Evolutionary conservation across 23 red algal genomes (phyloP).

Genomic region (Chondrus crispus): DNA sequence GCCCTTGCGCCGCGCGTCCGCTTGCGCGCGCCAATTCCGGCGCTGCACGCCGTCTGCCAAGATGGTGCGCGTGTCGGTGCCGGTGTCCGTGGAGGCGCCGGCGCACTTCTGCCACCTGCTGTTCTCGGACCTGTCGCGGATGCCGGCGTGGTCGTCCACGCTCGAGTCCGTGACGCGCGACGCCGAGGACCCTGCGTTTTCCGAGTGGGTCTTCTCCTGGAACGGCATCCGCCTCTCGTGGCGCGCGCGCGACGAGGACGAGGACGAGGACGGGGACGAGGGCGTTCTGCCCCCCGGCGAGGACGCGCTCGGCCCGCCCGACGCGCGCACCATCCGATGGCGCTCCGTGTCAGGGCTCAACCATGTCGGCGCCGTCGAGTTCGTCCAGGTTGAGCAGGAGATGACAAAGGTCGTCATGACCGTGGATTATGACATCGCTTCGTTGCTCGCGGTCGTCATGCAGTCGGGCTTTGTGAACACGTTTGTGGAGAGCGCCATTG

Average conservation of each 20-base stretch:
- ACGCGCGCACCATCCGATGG: constrained; percentile 42
- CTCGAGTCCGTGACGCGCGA: constrained; percentile 60
- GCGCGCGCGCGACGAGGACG: constrained; percentile 45
- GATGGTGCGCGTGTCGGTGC: constrained; percentile 56
- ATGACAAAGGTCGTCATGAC: constrained; percentile 45
- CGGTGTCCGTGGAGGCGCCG: constrained; percentile 56
- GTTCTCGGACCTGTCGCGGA: constrained; percentile 62
- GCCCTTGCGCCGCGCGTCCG: too few relatives aligned
- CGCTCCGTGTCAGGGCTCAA: constrained; percentile 26
- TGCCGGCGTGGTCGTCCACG: constrained; percentile 64
- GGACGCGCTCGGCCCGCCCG: too few relatives aligned
- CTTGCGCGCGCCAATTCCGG: too few relatives aligned
- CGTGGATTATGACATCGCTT: constrained; percentile 53
- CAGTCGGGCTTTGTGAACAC: constrained; percentile 22
- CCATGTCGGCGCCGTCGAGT: constrained; percentile 47
- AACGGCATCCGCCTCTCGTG: constrained; percentile 56
- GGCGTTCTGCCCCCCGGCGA: too few relatives aligned
- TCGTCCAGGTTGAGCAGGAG: background rate
- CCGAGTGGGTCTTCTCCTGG: constrained; percentile 63
- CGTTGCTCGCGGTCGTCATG: constrained; percentile 48
- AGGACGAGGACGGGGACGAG: background rate
- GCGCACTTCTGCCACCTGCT: constrained; percentile 7
- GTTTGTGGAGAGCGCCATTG: constrained; percentile 57
- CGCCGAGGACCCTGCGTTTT: constrained; percentile 36
- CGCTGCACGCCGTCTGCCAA: background rate